Evolutionary conservation across 805 yeast species (phyloP).

Genomic region (Kluyveromyces wickerhamii): DNA sequence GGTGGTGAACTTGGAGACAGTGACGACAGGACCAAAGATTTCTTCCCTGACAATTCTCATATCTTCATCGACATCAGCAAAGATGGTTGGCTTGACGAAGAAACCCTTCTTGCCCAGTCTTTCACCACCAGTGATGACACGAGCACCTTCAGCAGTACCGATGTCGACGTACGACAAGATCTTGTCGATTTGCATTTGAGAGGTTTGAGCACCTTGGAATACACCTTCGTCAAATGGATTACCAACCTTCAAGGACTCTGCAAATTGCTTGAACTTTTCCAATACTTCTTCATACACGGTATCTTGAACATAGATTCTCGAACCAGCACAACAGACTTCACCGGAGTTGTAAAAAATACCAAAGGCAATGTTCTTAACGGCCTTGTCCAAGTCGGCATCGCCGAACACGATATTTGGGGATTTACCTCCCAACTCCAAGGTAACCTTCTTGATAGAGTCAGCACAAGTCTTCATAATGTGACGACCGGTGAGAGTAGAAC

Average conservation of each 20-base stretch:
- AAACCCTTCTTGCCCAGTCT: slow-evolving; percentile 63
- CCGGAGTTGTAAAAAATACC: slow-evolving; percentile 88
- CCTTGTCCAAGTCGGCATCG: slow-evolving; percentile 60
- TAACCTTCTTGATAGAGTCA: slow-evolving; percentile 66
- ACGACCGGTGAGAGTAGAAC: slow-evolving; percentile 78
- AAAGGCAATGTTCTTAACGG: slow-evolving; percentile 58
- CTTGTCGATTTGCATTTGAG: slow-evolving; percentile 57
- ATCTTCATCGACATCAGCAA: slow-evolving; percentile 68
- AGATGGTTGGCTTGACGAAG: slow-evolving; percentile 76
- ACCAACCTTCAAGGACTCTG: slow-evolving; percentile 56
- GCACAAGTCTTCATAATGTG: slow-evolving; percentile 67
- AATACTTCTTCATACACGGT: slow-evolving; percentile 61
- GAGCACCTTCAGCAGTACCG: slow-evolving; percentile 64
- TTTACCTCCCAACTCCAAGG: slow-evolving; percentile 85
- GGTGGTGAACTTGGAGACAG: slow-evolving; percentile 62
- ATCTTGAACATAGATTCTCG: slow-evolving; percentile 76
- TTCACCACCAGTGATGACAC: slow-evolving; percentile 74
- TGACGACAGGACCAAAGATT: slow-evolving; percentile 85
- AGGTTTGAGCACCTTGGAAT: slow-evolving; percentile 72
- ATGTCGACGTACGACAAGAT: slow-evolving; percentile 54
- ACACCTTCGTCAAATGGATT: slow-evolving; percentile 65
- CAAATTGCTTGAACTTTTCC: slow-evolving; percentile 43
- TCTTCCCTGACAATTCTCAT: slow-evolving; percentile 79
- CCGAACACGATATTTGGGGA: slow-evolving; percentile 78
- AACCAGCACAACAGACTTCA: slow-evolving; percentile 91